A percentile compares a stretch with the other conserved stretches of the same genome.
These are phyloP conservation scores for Millerago galiae DNA, from an alignment of 805 yeast species.

Conservation along the genomic window DNA sequence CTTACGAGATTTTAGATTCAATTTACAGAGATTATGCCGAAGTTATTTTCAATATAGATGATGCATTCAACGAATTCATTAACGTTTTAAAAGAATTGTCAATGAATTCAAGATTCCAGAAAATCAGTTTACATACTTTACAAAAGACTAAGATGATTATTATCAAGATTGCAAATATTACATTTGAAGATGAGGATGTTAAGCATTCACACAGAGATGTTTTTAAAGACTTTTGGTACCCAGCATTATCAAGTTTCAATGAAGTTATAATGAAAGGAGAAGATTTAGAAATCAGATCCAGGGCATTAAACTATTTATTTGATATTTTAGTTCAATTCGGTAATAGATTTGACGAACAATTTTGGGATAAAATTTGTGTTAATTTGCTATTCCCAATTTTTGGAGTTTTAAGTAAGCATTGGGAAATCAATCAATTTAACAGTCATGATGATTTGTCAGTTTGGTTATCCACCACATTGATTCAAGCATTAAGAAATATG, in stretches of 20 bases:
- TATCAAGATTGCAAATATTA: conserved; percentile 46
- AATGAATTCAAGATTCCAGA: conserved; percentile 78
- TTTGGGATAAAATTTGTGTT: conserved; percentile 80
- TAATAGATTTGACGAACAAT: conserved; percentile 57
- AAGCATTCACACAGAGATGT: conserved; percentile 27
- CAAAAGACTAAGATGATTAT: conserved; percentile 63
- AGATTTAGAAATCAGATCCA: conserved; percentile 88
- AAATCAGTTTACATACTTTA: conserved; percentile 71
- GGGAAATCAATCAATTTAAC: conserved; percentile 62
- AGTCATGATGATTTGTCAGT: conserved; percentile 84
- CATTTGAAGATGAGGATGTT: conserved; percentile 23
- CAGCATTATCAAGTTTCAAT: conserved; percentile 77
- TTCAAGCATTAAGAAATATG: conserved; percentile 89
- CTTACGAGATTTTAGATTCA: conserved; percentile 55
- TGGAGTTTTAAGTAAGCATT: conserved; percentile 65
- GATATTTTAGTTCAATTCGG: conserved; percentile 79
- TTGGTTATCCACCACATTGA: conserved; percentile 94
- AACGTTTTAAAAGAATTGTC: conserved; percentile 73
- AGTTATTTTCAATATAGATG: conserved; percentile 64
- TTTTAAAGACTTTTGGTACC: conserved; percentile 70
- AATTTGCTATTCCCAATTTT: conserved; percentile 87
- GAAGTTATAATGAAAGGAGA: conserved; percentile 89
- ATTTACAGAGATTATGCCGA: conserved; percentile 58
- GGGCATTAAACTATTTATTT: conserved; percentile 78
- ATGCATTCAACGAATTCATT: conserved; percentile 54